Evolutionary conservation across 1,284 basidiomycete genomes (phyloP).

Genomic region (Tilletia walkeri): DNA sequence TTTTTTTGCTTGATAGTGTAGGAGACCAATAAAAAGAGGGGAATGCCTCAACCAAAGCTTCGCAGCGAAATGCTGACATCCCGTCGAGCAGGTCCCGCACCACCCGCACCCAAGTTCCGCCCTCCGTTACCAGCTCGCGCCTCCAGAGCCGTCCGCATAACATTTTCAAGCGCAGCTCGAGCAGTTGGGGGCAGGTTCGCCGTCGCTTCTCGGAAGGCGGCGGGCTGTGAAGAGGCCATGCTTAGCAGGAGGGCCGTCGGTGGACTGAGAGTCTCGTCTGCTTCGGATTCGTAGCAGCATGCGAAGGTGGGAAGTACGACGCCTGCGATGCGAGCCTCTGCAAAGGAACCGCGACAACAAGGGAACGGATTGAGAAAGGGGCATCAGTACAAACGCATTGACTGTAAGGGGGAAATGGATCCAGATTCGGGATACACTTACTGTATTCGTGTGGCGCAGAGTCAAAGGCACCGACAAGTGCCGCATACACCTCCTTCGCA

Average conservation of each 20-base stretch:
- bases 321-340: constrained; percentile 70
- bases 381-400: constrained; percentile 12
- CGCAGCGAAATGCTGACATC: constrained; percentile 13
- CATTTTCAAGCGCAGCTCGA: constrained; percentile 70
- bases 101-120: background rate
- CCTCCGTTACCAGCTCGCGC: background rate
- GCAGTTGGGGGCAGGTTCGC: constrained; percentile 66
- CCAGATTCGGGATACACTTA: constrained; percentile 16
- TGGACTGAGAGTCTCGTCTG: constrained; percentile 59
- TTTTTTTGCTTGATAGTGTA: too few species aligned
- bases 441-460: constrained; percentile 33
- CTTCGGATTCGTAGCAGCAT: constrained; percentile 66
- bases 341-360: background rate
- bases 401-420: too few species aligned
- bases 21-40: too few species aligned
- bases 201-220: constrained; percentile 82
- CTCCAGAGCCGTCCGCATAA: constrained; percentile 62
- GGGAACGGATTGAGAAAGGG: background rate
- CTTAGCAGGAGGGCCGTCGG: constrained; percentile 66
- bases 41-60: constrained; percentile 4
- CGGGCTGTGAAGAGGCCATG: constrained; percentile 76
- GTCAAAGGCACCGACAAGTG: constrained; percentile 64
- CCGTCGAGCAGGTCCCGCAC: background rate
- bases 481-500: constrained; percentile 67
- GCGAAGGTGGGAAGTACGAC: constrained; percentile 77